Evolutionary conservation across 2,329 filamentous ascomycete genomes (phyloP).

Genomic region (Neofusicoccum sp.): DNA sequence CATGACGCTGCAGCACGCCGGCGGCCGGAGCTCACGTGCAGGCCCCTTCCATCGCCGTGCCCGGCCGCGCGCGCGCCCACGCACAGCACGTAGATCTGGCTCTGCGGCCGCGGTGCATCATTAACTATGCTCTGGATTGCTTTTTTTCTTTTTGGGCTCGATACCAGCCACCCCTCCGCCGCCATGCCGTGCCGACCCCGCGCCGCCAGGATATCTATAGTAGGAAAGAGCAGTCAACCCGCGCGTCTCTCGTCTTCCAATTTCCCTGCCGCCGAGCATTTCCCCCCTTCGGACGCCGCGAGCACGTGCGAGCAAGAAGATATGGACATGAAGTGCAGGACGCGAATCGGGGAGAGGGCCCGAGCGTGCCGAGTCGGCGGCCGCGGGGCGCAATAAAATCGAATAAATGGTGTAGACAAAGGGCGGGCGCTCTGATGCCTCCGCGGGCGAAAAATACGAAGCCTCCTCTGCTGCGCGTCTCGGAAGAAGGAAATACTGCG

Average conservation of each 20-base stretch:
- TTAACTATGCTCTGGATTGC: constrained; percentile 12
- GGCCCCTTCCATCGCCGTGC: constrained; percentile 7
- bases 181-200: constrained; percentile 13
- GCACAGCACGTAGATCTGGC: constrained; percentile 7
- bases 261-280: constrained; percentile 13
- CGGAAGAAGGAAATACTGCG: constrained; percentile 4
- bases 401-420: neutral
- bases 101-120: neutral
- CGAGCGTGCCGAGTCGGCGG: constrained; percentile 9
- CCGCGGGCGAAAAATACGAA: constrained; percentile 2
- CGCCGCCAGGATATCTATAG: constrained; percentile 17
- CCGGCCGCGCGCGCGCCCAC: neutral
- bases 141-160: neutral
- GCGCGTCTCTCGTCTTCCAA: constrained; percentile 4
- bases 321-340: constrained; percentile 13
- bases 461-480: constrained; percentile 13
- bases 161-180: constrained; percentile 7
- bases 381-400: constrained; percentile 5
- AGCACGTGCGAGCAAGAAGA: constrained; percentile 11
- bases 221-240: constrained; percentile 1
- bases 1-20: neutral
- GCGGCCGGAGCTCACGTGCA: constrained; percentile 2
- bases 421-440: neutral
- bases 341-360: neutral
- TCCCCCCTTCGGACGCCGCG: constrained; percentile 1